Evolutionary conservation across 2,329 filamentous ascomycete species (phyloP).

Genomic region (Cryphonectria carpinicola): DNA sequence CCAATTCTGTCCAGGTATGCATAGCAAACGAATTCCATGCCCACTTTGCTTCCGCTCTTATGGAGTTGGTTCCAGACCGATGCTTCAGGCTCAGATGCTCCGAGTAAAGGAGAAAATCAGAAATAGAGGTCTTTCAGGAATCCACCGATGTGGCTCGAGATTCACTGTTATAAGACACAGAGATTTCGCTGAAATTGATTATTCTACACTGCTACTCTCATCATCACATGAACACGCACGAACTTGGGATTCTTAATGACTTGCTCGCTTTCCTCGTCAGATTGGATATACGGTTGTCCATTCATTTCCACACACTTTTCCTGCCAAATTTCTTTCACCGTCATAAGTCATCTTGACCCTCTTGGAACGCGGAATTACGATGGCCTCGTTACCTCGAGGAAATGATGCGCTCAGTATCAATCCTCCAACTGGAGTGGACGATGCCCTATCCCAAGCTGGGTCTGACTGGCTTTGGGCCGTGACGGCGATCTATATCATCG

Average conservation of each 20-base stretch:
- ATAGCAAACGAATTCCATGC: background rate
- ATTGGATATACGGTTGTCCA: background rate
- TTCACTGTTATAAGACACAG: background rate
- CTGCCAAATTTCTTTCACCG: background rate
- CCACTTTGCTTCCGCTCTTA: background rate
- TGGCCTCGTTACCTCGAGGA: background rate
- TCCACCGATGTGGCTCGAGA: background rate
- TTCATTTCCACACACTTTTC: background rate
- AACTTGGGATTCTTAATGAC: background rate
- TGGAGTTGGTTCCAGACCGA: background rate
- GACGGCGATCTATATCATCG: background rate
- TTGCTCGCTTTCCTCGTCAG: background rate
- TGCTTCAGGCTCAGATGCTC: background rate
- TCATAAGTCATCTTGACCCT: background rate
- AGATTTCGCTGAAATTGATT: background rate
- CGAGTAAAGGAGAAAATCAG: background rate
- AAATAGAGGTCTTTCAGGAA: background rate
- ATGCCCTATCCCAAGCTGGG: background rate
- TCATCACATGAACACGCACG: background rate
- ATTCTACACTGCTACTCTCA: background rate
- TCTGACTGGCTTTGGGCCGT: background rate
- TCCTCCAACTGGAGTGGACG: background rate
- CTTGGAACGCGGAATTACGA: background rate
- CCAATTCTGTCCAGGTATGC: too few species aligned
- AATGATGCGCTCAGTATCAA: background rate